These are phyloP conservation scores for Amanita rubescens DNA, from an alignment of 768 basidiomycete species.

Conservation along the genomic window DNA sequence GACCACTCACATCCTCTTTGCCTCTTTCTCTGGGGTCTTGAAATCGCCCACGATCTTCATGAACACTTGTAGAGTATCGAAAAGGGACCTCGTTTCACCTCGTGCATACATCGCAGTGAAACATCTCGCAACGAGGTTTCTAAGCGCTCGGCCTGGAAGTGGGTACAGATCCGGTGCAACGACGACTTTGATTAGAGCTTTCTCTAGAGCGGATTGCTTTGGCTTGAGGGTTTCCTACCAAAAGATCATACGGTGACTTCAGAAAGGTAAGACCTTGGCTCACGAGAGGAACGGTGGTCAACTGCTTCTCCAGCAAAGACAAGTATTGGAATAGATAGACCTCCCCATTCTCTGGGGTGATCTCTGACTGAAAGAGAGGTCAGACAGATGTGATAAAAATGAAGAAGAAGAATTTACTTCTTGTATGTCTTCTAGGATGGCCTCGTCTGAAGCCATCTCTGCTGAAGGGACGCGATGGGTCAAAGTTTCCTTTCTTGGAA, in stretches of 20 bases:
- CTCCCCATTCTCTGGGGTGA: conserved; percentile 70
- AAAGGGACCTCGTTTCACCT: conserved; percentile 79
- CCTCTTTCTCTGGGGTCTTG: conserved; percentile 58
- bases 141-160: conserved; percentile 79
- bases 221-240: conserved; percentile 60
- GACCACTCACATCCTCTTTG: conserved; percentile 54
- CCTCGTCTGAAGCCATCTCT: conserved; percentile 1
- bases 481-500: too few relatives aligned
- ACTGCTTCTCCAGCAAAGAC: conserved; percentile 50
- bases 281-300: conserved; percentile 46
- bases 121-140: conserved; percentile 74
- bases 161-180: conserved; percentile 61
- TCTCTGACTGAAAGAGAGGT: conserved; percentile 41
- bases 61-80: conserved; percentile 78
- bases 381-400: neutral
- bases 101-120: conserved; percentile 65
- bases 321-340: conserved; percentile 85
- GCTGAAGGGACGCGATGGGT: too few relatives aligned
- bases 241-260: neutral
- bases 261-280: conserved; percentile 17
- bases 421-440: conserved; percentile 1
- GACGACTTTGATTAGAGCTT: conserved; percentile 59
- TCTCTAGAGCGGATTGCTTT: conserved; percentile 54
- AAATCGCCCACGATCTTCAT: conserved; percentile 68
- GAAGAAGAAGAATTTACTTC: neutral